Conservation (phyloP, 1,139 yeast species). For the Hemisphaericaspora subhashii region DNA sequence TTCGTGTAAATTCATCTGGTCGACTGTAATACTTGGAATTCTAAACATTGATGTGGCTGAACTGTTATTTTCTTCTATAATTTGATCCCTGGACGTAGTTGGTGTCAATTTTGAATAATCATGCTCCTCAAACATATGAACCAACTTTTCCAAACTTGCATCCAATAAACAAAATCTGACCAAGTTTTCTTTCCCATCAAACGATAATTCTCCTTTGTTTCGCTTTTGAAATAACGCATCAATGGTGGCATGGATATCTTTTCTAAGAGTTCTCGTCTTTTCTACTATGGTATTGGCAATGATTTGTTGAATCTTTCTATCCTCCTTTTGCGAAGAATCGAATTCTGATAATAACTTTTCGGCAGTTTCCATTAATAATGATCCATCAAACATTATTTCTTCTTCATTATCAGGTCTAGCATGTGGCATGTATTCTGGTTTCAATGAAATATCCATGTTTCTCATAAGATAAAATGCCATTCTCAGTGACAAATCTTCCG, state of each 20-base stretch:
- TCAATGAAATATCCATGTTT: conserved; percentile 68
- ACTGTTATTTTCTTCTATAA: background rate
- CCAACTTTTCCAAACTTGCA: conserved; percentile 44
- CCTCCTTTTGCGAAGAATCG: conserved; percentile 35
- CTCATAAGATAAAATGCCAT: conserved; percentile 81
- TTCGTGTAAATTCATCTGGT: conserved; percentile 34
- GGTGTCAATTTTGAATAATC: conserved; percentile 23
- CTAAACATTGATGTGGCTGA: conserved; percentile 1
- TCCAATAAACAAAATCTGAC: conserved; percentile 46
- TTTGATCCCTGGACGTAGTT: conserved; percentile 19
- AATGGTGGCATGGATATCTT: conserved; percentile 42
- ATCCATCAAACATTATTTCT: conserved; percentile 50
- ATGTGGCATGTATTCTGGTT: conserved; percentile 35
- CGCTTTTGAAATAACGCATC: conserved; percentile 40
- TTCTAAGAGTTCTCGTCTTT: conserved; percentile 42
- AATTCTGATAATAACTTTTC: conserved; percentile 53
- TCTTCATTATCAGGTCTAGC: conserved; percentile 37
- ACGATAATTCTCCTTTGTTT: conserved; percentile 36
- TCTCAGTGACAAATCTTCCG: conserved; percentile 72
- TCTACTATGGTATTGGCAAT: conserved; percentile 45
- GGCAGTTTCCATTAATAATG: conserved; percentile 62
- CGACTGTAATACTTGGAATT: conserved; percentile 1
- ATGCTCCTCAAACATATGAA: conserved; percentile 45
- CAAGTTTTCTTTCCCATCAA: conserved; percentile 47
- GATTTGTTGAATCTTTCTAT: conserved; percentile 38